Evolutionary conservation across 768 basidiomycete genomes (phyloP), one percentile per base, ranked within the genome.

Genomic region (Lyophyllum atratum): DNA sequence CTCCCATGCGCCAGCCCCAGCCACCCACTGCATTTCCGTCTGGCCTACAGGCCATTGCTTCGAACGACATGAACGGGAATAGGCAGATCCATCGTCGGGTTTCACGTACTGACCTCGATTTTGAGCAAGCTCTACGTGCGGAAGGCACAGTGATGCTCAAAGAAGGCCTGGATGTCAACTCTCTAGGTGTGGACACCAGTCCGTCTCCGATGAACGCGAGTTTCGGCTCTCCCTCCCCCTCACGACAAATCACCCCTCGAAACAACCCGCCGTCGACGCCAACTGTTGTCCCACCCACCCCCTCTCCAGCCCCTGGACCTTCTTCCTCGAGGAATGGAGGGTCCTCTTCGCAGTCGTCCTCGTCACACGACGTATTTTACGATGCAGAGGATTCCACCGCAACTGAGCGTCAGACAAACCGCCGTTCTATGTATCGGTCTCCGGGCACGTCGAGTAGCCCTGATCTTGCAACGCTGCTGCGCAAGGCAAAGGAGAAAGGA

Each of bases 371-470:
- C 57, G 66, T 87, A 44, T 82, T 82, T 66, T 80, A 79, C 71
- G 88, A 90, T 71, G 78, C 81, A 33, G 85, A 88, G 59, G 86
- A 89, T 68, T 49, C 57, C 22, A 39, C 48, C 15, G 64, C 71
- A 10, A 69, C 72, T n/a, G 88, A 89, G 64, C 80, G 84, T 65
- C 85, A 88, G 65, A 84, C 83, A 8, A 90, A 90, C 70, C 83
- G 92, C 44, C 83, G 92, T 49, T 92, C 90, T 60, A 84, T 97
- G 76, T 95, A 94, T 70, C 81, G 95, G 55, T 89, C 91, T 19
- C 81, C 90, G 11, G 95, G 93, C 42, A 95, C 93, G 8, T 90
- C 93, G 31, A 92, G 90, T 64, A 93, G 90, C 67, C 95, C 95
- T 25, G 95, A 98, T 72, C 79, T 97, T 21, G 92, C 92, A 4